Base-by-base conservation (phyloP, 1,284 basidiomycete genomes). In the Cystobasidium sp. region DNA sequence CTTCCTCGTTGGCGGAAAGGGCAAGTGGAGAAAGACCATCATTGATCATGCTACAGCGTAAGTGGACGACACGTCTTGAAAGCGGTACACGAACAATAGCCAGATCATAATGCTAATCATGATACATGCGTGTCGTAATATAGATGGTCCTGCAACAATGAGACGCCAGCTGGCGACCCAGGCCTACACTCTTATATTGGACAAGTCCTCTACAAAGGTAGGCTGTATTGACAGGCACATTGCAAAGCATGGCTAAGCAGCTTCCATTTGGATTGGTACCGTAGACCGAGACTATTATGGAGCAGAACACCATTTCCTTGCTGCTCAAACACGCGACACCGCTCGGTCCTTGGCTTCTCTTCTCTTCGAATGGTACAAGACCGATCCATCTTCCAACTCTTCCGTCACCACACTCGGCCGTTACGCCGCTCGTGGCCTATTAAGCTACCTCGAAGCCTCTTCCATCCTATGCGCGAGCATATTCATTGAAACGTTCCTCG, bases 361-460 rank as follows among this genome's bases (percentile, higher is more conserved):
- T 86, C 89, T 92, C 83, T 86, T 88, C 69, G 88, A 91, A 75
- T 97, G 94, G 94, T 88, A 80, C 14, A 80, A 82, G 68, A 76
- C 75, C 56, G 80, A 75, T 52, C 83, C 83, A 49, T 83, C 83
- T 43, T 78, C 83, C 24, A 72, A 24, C 22, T 59, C 37, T 71
- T 76, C 62, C 39, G 37, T 51, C 0, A 66, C 70, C 8, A 55
- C 74, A 68, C n/a, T 72, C 86, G 92, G 90, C 7, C 85, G 86
- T 39, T 95, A 93, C 83, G 91, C 92, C 49, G 84, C 92, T 24
- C 88, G 91, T 62, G 93, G 92, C 44, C 88, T 88, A 8, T 85
- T 96, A 69, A 92, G 93, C 91, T 93, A 91, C 82, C 86, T 97
- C n/a, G 87, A 89, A 76, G 90, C 93, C 69, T 92, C 92, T 12